A percentile compares a stretch with the other conserved stretches of the same genome.
Conservation (phyloP, 768 basidiomycete genomes). For the Lentinula detonsa region DNA sequence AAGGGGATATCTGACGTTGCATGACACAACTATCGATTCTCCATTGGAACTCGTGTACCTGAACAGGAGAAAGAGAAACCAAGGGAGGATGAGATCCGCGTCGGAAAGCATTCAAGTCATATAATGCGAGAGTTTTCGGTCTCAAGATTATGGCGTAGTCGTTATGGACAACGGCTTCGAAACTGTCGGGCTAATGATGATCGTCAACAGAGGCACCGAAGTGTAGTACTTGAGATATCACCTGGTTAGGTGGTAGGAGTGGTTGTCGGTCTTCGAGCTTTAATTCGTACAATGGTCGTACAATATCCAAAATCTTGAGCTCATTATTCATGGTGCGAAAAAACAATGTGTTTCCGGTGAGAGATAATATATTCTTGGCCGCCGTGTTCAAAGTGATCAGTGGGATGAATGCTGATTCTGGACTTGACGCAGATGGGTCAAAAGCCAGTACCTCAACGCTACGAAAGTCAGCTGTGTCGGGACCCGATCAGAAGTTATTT, state of each 20-base stretch:
- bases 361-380: conserved; percentile 25
- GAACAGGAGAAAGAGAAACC: conserved; percentile 35
- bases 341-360: conserved; percentile 29
- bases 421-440: conserved; percentile 25
- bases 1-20: conserved; percentile 22
- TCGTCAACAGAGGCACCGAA: background rate
- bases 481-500: background rate
- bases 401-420: conserved; percentile 30
- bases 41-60: conserved; percentile 47
- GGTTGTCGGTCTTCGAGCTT: background rate
- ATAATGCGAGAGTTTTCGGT: conserved; percentile 34
- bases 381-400: conserved; percentile 23
- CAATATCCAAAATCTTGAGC: conserved; percentile 2
- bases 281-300: background rate
- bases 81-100: conserved; percentile 10
- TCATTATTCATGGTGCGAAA: conserved; percentile 26
- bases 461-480: background rate
- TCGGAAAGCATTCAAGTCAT: conserved; percentile 24
- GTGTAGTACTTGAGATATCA: background rate
- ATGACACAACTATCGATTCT: conserved; percentile 47
- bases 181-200: conserved; percentile 27
- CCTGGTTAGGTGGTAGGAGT: conserved; percentile 5
- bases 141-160: conserved; percentile 42
- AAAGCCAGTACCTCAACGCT: conserved; percentile 40
- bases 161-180: conserved; percentile 36